Conservation (phyloP, 345 rosid species). For the Eucalyptus leucophloia region DNA sequence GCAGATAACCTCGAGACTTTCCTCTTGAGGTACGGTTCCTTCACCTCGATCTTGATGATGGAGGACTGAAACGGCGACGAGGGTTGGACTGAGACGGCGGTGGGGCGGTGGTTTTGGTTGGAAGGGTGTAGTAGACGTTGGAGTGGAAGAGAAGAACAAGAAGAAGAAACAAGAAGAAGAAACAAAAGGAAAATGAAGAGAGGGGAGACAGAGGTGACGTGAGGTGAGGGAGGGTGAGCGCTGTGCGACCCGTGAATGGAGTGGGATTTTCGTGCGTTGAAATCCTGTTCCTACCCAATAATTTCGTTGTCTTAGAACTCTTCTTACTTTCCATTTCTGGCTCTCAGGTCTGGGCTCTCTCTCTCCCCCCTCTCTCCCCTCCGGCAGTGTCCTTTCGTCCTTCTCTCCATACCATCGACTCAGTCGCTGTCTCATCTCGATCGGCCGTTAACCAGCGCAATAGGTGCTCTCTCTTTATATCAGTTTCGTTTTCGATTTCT, state of each 20-base stretch:
- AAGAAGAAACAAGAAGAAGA: too few species aligned
- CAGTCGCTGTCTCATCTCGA: not conserved
- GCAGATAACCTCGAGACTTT: conserved; percentile 61
- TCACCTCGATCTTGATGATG: conserved; percentile 24
- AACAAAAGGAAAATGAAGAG: too few species aligned
- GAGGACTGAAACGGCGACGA: too few species aligned
- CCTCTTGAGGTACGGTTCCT: conserved; percentile 69
- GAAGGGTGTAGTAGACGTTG: too few species aligned
- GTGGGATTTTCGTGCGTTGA: too few species aligned
- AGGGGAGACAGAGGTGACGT: too few species aligned
- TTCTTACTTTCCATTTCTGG: not conserved
- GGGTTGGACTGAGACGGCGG: too few species aligned
- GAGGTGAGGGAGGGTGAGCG: too few species aligned
- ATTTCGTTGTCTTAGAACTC: not conserved
- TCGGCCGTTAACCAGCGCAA: not conserved
- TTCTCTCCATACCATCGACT: not conserved
- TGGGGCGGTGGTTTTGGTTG: too few species aligned
- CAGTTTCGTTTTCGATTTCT: too few species aligned
- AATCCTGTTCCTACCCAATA: not conserved
- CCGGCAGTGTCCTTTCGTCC: not conserved
- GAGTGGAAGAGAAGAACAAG: too few species aligned
- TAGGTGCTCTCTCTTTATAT: not conserved
- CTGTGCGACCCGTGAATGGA: too few species aligned
- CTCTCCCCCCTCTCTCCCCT: not conserved
- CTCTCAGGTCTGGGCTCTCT: not conserved